phyloP scores from a whole-genome alignment of 345 rosid species.

The Syzygium grande region DNA sequence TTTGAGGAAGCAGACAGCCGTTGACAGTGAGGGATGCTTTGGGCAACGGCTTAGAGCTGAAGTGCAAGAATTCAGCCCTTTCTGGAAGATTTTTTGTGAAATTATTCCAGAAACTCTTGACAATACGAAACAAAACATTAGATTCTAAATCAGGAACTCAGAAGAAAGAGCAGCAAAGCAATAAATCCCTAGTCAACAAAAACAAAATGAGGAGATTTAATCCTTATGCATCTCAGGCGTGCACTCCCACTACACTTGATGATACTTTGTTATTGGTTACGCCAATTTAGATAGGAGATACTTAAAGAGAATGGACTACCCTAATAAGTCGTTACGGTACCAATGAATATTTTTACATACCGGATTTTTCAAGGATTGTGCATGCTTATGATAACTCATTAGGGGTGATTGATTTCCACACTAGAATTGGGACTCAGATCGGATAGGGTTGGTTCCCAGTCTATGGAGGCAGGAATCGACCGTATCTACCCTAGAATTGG shows the following conservation, averaged over 20 bases:
- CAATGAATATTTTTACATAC: background rate
- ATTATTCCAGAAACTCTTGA: background rate
- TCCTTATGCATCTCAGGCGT: no score
- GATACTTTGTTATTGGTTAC: background rate
- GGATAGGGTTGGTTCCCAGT: rapidly evolving
- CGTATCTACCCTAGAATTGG: no score
- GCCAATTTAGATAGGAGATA: background rate
- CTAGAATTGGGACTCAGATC: no score
- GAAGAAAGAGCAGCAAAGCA: background rate
- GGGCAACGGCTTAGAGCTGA: background rate
- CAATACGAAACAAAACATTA: background rate
- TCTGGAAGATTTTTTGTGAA: background rate
- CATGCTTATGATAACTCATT: background rate
- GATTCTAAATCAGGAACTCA: background rate
- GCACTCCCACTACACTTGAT: no score
- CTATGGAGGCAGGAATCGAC: rapidly evolving
- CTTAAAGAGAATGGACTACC: no score
- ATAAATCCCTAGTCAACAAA: background rate
- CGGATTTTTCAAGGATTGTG: no score
- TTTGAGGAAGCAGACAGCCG: background rate
- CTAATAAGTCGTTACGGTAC: rapidly evolving
- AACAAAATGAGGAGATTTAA: no score
- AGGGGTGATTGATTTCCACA: background rate
- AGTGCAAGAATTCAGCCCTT: background rate
- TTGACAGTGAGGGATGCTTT: background rate